These are phyloP conservation scores for Schwanniomyces pseudopolymorphus DNA, from an alignment of 805 yeast genomes.

Conservation along the genomic window DNA sequence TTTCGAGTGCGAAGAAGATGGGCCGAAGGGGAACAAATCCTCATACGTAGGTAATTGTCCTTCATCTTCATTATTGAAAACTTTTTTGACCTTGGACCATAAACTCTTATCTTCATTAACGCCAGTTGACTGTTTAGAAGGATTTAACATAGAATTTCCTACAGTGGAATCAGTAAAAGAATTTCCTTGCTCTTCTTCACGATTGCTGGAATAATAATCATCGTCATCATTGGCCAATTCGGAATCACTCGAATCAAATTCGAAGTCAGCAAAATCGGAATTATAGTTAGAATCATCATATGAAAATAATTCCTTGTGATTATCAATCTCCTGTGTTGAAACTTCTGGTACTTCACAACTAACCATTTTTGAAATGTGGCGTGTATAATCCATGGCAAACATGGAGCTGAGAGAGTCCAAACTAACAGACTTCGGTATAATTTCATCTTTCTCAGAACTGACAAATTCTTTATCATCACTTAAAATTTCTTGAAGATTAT, in stretches of 20 bases:
- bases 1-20: conserved; percentile 20
- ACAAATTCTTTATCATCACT: conserved; percentile 6
- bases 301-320: conserved; percentile 5
- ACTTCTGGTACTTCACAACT: conserved; percentile 13
- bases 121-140: neutral
- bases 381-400: conserved; percentile 37
- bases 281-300: conserved; percentile 11
- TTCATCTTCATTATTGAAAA: conserved; percentile 33
- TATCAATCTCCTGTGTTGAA: conserved; percentile 1
- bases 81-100: conserved; percentile 46
- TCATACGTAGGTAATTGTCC: conserved; percentile 65
- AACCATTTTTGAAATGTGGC: conserved; percentile 43
- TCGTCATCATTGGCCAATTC: conserved; percentile 5
- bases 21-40: conserved; percentile 66
- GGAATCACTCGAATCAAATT: conserved; percentile 19
- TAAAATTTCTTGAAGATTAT: conserved; percentile 18
- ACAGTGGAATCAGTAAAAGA: conserved; percentile 1
- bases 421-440: conserved; percentile 29
- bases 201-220: conserved; percentile 6
- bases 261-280: conserved; percentile 35
- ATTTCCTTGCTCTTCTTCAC: neutral
- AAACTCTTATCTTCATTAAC: conserved; percentile 11
- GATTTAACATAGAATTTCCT: neutral
- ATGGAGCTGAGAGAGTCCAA: conserved; percentile 41
- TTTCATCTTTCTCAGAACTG: conserved; percentile 10